Base-by-base conservation (phyloP, 768 basidiomycete species). In the Pulveroboletus sp. region DNA sequence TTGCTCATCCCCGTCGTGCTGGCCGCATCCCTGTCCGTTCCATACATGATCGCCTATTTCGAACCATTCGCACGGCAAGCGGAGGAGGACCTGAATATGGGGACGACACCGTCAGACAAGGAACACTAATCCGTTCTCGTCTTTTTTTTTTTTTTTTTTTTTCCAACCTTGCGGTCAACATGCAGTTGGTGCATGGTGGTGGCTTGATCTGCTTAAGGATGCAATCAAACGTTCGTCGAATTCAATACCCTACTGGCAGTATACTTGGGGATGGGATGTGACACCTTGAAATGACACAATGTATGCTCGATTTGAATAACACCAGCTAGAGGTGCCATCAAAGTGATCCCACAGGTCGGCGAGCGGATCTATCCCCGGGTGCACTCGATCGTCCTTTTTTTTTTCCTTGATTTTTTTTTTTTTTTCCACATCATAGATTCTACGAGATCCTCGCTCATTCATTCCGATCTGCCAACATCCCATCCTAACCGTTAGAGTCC, bases 1-100 rank as follows among this genome's bases (percentile, higher is more conserved):
- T 55, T 68, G 36, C 61, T 74, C 38, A 26, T 69, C 10, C 58
- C 47, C 18, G 32, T 75, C 30, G 49, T 67, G 39, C 32, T 56
- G n/a, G 52, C 55, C 26, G 64, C 72, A 4, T 55, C 35, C 18
- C 15, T 50, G 46, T 43, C 51, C 9, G 61, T 53, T 5, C 64
- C 58, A 8, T 42, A 50, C 42, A 43, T 58, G 37, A 47, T 43
- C 36, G 56, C 58, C 30, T 61, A 47, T 41, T 32, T 69, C 31
- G 66, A 60, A 5, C 56, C 52, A 28, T 60, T 46, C 8, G 54
- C 51, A 26, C 56, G 32, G 39, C 58, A 64, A 46, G 68, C 68
- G n/a, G 56, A 53, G 35, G 50, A 45, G 46, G 69, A 68, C 52
- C 17, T 32, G 46, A 48, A 47, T 5, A 36, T 44, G 9, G 37